Evolutionary conservation across 805 yeast species (phyloP), one percentile per base, ranked within the genome.

Genomic region (Metschnikowia drakensbergensis): DNA sequence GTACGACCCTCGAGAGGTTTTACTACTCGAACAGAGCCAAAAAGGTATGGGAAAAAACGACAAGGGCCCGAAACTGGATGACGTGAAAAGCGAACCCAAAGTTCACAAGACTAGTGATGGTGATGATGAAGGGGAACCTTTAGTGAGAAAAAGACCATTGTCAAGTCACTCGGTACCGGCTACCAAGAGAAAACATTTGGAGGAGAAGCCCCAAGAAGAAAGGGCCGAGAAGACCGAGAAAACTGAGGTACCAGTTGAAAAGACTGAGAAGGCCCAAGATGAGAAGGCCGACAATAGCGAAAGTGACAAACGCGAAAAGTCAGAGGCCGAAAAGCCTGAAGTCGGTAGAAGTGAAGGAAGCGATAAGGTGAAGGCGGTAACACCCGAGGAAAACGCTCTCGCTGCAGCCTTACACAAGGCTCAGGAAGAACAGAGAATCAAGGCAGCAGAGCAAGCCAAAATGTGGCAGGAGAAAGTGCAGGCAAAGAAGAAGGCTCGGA

Each of bases 1-100:
- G 50, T 69, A 77, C 36, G 82, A 80, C 56, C 75, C 77, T 3
- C 78, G 78, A 38, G 95, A 88, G 57, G 73, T 82, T 4, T 65
- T 67, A 6, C 52, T 82, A 8, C 47, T 80, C 13, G 58, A 60
- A 8, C 42, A 45, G 36, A 37, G 37, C 9, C 37, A 35, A 22
- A 28, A 28, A 28, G 17, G 17, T 17, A 17, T 17, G 17, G 17
- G 17, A 2, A 17, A 17, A 17, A 17, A 17, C 17, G 17, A 17
- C 17, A 17, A 17, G 17, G 17, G 17, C 17, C 33, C 5, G 33
- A 31, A n/a, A 31, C 13, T 11, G 33, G 33, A 31, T 17, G 17
- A 17, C 17, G 17, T 17, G 17, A 17, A 17, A 17, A 17, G 17
- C 17, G 17, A 17, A 17, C 17, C 17, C 17, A 17, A 17, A 17